Conservation (phyloP, 345 rosid genomes). For the Brassica nigra region DNA sequence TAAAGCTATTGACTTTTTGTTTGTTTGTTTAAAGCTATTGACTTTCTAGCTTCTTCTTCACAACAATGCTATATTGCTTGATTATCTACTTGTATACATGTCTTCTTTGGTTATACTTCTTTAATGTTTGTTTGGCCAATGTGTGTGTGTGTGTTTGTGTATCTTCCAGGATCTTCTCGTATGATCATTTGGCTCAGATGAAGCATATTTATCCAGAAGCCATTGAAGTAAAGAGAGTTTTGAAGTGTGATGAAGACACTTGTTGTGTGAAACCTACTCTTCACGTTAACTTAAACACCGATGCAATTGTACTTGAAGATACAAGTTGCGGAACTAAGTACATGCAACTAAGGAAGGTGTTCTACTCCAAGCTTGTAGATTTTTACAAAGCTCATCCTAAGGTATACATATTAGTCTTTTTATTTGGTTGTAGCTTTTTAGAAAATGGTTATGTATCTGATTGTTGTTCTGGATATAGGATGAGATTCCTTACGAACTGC, state of each 20-base stretch:
- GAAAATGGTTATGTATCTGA: not conserved
- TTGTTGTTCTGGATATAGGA: slow-evolving; percentile 47
- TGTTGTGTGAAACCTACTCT: slow-evolving; percentile 84
- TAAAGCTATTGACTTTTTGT: not conserved
- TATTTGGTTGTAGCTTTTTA: not conserved
- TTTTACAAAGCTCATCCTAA: slow-evolving; percentile 65
- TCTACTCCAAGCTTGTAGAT: slow-evolving; percentile 57
- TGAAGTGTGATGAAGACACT: slow-evolving; percentile 57
- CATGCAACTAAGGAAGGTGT: slow-evolving; percentile 57
- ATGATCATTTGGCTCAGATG: slow-evolving; percentile 71
- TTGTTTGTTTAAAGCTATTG: not conserved
- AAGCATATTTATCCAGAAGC: slow-evolving; percentile 79
- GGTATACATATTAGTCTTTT: slow-evolving; percentile 41
- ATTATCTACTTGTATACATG: not conserved
- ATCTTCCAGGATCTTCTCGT: slow-evolving; percentile 62
- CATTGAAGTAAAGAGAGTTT: slow-evolving; percentile 62
- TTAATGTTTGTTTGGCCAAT: not conserved
- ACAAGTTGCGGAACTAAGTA: slow-evolving; percentile 46
- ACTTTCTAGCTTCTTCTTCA: too few species aligned
- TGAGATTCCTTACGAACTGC: slow-evolving; percentile 67
- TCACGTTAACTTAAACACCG: slow-evolving; percentile 52
- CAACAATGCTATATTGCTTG: not conserved
- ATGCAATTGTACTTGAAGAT: slow-evolving; percentile 48
- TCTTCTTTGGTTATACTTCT: not conserved
- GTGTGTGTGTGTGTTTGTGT: not conserved